These are phyloP conservation scores for Rhododendron simsii DNA, from an alignment of 148 eudicot genomes.

Conservation along the genomic window DNA sequence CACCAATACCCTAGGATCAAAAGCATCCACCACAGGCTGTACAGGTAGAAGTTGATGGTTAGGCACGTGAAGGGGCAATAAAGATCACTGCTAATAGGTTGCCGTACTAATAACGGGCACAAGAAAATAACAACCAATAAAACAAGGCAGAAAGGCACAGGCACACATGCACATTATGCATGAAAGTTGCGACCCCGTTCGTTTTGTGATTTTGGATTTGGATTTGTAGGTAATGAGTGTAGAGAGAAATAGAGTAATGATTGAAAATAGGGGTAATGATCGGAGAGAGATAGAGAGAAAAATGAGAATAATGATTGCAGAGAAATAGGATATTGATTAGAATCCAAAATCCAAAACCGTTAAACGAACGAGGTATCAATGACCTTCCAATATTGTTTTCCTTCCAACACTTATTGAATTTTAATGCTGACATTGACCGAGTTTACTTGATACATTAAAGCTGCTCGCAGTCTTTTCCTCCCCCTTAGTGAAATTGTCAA, in stretches of 20 bases:
- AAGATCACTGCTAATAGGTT: background rate
- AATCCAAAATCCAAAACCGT: too few species aligned
- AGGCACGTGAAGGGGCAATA: background rate
- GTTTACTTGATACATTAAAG: background rate
- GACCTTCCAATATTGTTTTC: background rate
- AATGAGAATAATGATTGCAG: too few species aligned
- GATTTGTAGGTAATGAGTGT: background rate
- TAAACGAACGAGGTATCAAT: background rate
- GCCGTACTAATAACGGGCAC: background rate
- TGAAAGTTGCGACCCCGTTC: background rate
- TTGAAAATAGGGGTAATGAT: too few species aligned
- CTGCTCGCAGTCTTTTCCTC: background rate
- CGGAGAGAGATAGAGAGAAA: too few species aligned
- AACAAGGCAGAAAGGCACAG: background rate
- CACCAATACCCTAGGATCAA: conserved; percentile 92
- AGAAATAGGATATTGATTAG: too few species aligned
- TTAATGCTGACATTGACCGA: background rate
- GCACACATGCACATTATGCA: background rate
- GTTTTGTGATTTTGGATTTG: too few species aligned
- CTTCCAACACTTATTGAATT: background rate
- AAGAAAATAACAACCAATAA: background rate
- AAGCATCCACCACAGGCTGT: conserved; percentile 99
- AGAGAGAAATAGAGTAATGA: too few species aligned
- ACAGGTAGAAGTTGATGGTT: conserved; percentile 5
- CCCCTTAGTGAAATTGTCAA: background rate